These are phyloP conservation scores for Beverwykella pulmonaria DNA, from an alignment of 495 filamentous ascomycete species.

Conservation along the genomic window DNA sequence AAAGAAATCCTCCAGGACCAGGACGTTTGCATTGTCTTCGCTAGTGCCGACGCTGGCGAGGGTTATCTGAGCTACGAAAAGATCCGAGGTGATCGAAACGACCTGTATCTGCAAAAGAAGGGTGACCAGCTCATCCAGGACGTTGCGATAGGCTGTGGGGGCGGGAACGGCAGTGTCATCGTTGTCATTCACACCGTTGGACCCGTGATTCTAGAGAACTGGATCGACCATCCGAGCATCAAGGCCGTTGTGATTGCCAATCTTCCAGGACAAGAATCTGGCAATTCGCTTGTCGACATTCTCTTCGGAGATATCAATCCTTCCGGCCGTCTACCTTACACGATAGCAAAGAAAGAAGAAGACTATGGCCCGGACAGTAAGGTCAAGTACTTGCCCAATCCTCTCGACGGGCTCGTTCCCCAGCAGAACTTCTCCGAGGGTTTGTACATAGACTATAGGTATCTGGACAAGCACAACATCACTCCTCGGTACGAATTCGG, in stretches of 20 bases:
- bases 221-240: constrained; percentile 77
- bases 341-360: constrained; percentile 74
- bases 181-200: constrained; percentile 92
- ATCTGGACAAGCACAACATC: constrained; percentile 77
- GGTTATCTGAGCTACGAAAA: constrained; percentile 60
- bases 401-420: constrained; percentile 56
- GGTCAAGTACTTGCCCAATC: constrained; percentile 74
- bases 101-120: constrained; percentile 75
- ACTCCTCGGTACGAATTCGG: constrained; percentile 76
- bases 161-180: constrained; percentile 68
- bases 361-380: constrained; percentile 83
- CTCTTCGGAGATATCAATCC: constrained; percentile 85
- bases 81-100: constrained; percentile 78
- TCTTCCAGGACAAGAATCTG: constrained; percentile 87
- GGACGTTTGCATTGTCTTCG: constrained; percentile 69
- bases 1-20: constrained; percentile 54
- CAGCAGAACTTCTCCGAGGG: constrained; percentile 86
- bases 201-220: constrained; percentile 80
- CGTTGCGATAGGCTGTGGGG: constrained; percentile 71
- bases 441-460: constrained; percentile 84
- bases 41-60: constrained; percentile 65
- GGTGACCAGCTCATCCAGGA: constrained; percentile 72
- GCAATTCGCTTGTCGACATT: constrained; percentile 80
- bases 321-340: constrained; percentile 86
- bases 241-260: constrained; percentile 85